Conservation (phyloP, 2,329 filamentous ascomycete genomes). For the Lasiodiplodia sp. region DNA sequence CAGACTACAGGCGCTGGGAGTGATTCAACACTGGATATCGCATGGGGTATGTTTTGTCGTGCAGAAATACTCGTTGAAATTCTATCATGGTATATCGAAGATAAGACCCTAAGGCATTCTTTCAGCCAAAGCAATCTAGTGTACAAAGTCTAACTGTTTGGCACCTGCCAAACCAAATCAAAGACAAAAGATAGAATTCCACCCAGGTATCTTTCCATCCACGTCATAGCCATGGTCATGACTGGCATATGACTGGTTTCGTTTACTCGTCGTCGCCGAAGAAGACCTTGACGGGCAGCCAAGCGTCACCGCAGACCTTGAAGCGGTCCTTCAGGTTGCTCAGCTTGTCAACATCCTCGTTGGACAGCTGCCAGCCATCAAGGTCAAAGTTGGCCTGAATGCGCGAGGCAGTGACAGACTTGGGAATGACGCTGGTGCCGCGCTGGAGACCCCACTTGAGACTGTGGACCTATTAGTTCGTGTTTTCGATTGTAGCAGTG, state of each 20-base stretch:
- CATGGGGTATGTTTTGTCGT: background rate
- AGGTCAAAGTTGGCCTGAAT: conserved; percentile 79
- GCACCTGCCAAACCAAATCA: conserved; percentile 12
- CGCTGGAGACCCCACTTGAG: conserved; percentile 82
- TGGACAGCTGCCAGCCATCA: conserved; percentile 75
- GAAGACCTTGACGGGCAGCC: conserved; percentile 81
- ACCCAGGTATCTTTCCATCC: conserved; percentile 4
- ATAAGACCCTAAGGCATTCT: conserved; percentile 13
- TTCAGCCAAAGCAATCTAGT: background rate
- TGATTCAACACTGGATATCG: background rate
- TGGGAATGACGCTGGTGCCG: conserved; percentile 84
- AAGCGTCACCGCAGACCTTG: conserved; percentile 73
- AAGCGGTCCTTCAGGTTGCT: conserved; percentile 75
- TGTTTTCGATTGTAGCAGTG: background rate
- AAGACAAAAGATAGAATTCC: background rate
- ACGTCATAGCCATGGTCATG: conserved; percentile 1
- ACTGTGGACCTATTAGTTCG: conserved; percentile 30
- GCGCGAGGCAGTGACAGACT: conserved; percentile 75
- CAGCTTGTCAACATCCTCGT: conserved; percentile 74
- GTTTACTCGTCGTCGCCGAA: conserved; percentile 79
- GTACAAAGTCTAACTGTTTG: conserved; percentile 18
- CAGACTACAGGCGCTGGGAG: conserved; percentile 60
- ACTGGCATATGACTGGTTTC: background rate
- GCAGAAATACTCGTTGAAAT: conserved; percentile 1
- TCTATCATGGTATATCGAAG: conserved; percentile 26